Percentiles rank a stretch among this genome's conserved stretches.
phyloP scores from a whole-genome alignment of 768 basidiomycete species.

The Sistotremastrum suecicum region DNA sequence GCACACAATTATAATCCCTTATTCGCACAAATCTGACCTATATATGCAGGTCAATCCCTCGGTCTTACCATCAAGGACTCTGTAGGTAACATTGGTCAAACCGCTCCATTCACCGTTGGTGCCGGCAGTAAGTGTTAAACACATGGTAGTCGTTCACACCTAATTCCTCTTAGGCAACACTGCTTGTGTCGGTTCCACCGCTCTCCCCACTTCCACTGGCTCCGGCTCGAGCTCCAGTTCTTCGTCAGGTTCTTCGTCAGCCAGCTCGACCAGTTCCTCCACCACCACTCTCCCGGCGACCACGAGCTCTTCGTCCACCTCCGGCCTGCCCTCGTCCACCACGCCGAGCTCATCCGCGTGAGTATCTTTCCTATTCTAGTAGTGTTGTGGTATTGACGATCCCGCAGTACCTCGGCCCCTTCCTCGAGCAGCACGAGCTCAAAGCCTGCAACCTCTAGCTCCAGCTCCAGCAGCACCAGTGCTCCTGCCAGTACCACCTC shows the following conservation, averaged over 20 bases:
- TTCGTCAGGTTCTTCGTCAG: conserved; percentile 2
- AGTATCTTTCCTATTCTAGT: too few relatives aligned
- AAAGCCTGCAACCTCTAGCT: conserved; percentile 2
- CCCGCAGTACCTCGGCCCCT: too few relatives aligned
- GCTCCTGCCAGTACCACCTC: conserved; percentile 14
- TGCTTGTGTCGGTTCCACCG: conserved; percentile 2
- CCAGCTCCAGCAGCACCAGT: conserved; percentile 10
- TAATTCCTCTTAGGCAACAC: conserved; percentile 22
- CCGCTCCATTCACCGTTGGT: conserved; percentile 37
- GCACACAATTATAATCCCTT: conserved; percentile 5
- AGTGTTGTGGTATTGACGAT: too few relatives aligned
- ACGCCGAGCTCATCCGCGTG: too few relatives aligned
- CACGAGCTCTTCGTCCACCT: too few relatives aligned
- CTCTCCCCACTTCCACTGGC: conserved; percentile 1
- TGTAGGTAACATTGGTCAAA: conserved; percentile 34
- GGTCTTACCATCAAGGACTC: conserved; percentile 49
- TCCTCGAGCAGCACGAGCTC: too few relatives aligned
- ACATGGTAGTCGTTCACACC: conserved; percentile 14
- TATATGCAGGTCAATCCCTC: conserved; percentile 30
- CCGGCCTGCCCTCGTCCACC: too few relatives aligned
- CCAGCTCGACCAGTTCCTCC: conserved; percentile 8
- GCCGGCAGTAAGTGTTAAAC: conserved; percentile 31
- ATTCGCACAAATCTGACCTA: background rate
- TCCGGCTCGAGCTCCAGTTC: conserved; percentile 1
- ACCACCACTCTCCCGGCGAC: background rate